Evolutionary conservation across 495 filamentous ascomycete species (phyloP), one percentile per base, ranked within the genome.

Genomic region (Immersiella caudata): DNA sequence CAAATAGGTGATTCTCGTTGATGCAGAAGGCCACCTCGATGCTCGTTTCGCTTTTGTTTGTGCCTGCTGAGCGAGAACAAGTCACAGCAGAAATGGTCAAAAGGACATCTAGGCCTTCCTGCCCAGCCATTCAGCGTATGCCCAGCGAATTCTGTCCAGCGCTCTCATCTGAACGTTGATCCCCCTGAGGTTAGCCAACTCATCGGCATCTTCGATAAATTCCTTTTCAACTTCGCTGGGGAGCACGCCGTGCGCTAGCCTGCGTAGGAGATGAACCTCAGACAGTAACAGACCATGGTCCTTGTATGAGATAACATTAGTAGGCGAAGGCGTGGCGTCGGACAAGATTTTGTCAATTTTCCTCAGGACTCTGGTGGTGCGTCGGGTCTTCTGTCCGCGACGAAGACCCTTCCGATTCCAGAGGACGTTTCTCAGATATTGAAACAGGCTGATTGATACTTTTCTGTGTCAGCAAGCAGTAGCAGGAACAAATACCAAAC

Each of bases 271-370:
- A 64, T 97, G 91, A 6, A 92, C 88, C 69, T 99, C 94, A 77
- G 91, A 97, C 24, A 99, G 82, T 35, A 98, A 82, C 35, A 96
- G 83, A 27, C 95, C 95, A 70, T 94, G 91, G 70, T 97, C 93
- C 74, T 93, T 94, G 83, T 96, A 97, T 3, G 87, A 86, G 24
- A 97, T 82, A 67, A 90, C 81, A 6, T 89, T 90, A 62, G 85
- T 84, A 27, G 84, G 78, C 0, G 87, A 85, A 1, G 86, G 81
- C n/a, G 82, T 82, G 3, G 91, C 88, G 29, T 84, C 83, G 14
- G 82, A 88, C 21, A 98, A 79, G 52, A 95, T 93, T 35, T 93
- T 90, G 73, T 97, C 91, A 66, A 97, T 90, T 67, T 93, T 94
- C 29, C 94, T 86, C 58, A 98, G 79, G 21, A 91, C 86, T 62